phyloP scores from a whole-genome alignment of 139 green algal species.

The Chlamydomonas urium region DNA sequence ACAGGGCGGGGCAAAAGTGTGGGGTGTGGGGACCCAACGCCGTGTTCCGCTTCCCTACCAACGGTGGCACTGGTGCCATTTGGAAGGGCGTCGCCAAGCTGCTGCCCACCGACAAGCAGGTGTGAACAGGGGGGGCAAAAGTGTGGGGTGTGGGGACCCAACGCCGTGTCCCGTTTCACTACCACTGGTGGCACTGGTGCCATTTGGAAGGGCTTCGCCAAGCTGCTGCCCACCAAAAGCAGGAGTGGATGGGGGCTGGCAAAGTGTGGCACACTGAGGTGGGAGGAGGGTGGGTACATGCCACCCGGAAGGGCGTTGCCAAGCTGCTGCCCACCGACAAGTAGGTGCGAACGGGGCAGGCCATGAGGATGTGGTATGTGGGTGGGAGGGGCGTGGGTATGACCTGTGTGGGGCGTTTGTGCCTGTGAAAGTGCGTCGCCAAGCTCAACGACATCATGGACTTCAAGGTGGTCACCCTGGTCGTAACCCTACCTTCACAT shows the following conservation, averaged over 20 bases:
- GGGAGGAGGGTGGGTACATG: too few relatives aligned
- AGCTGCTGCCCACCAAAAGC: constrained; percentile 70
- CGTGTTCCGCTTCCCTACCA: constrained; percentile 81
- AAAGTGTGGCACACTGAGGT: too few relatives aligned
- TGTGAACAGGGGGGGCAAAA: not conserved
- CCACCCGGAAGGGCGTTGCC: too few relatives aligned
- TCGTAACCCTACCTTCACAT: too few relatives aligned
- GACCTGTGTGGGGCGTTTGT: constrained; percentile 73
- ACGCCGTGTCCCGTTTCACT: constrained; percentile 88
- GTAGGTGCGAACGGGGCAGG: constrained; percentile 37
- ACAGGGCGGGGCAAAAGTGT: not conserved
- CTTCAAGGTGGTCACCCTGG: too few relatives aligned
- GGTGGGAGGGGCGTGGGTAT: constrained; percentile 59
- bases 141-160: constrained; percentile 69
- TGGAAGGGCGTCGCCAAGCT: constrained; percentile 80
- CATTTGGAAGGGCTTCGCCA: constrained; percentile 85
- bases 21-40: constrained; percentile 92
- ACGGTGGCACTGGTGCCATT: constrained; percentile 82
- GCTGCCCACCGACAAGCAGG: constrained; percentile 65
- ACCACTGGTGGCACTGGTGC: constrained; percentile 76
- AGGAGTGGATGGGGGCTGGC: constrained; percentile 37
- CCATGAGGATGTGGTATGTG: not conserved
- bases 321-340: constrained; percentile 67
- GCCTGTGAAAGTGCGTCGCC: constrained; percentile 84
- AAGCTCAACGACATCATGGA: constrained; percentile 36